phyloP scores from a whole-genome alignment of 2,329 filamentous ascomycete genomes.

The Paracamarosporium sp. region DNA sequence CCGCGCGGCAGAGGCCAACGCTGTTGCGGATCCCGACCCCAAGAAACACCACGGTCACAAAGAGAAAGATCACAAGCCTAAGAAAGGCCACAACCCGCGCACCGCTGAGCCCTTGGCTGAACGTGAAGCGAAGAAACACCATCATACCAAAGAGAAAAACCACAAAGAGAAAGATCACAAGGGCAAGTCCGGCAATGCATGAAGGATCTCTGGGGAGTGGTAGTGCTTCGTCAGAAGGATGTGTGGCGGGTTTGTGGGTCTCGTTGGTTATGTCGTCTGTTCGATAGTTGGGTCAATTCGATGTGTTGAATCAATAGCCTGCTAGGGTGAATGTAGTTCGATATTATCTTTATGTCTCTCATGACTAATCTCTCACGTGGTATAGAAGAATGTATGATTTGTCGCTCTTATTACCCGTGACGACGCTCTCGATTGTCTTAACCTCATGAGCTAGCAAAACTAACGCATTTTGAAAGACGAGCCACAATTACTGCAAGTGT shows the following conservation, averaged over 20 bases:
- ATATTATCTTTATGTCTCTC: too few species aligned
- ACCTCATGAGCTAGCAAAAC: too few species aligned
- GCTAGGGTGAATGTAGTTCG: too few species aligned
- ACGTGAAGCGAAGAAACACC: background rate
- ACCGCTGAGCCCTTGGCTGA: background rate
- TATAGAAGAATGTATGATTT: too few species aligned
- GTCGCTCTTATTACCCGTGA: too few species aligned
- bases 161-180: background rate
- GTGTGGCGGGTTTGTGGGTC: background rate
- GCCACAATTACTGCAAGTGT: too few species aligned
- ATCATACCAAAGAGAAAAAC: background rate
- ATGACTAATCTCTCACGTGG: too few species aligned
- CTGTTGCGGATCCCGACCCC: background rate
- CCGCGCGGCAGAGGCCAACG: background rate
- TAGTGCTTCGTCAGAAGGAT: background rate
- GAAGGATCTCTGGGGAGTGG: background rate
- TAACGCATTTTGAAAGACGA: too few species aligned
- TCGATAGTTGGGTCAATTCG: too few species aligned
- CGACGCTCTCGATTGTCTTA: too few species aligned
- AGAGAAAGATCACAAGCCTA: background rate
- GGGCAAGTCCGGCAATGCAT: background rate
- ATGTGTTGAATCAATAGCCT: too few species aligned
- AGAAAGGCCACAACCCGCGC: background rate
- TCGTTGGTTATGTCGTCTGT: too few species aligned
- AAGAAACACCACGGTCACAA: background rate